Evolutionary conservation across 2,329 filamentous ascomycete species (phyloP), one percentile per base, ranked within the genome.

Genomic region (Clarireedia paspali): DNA sequence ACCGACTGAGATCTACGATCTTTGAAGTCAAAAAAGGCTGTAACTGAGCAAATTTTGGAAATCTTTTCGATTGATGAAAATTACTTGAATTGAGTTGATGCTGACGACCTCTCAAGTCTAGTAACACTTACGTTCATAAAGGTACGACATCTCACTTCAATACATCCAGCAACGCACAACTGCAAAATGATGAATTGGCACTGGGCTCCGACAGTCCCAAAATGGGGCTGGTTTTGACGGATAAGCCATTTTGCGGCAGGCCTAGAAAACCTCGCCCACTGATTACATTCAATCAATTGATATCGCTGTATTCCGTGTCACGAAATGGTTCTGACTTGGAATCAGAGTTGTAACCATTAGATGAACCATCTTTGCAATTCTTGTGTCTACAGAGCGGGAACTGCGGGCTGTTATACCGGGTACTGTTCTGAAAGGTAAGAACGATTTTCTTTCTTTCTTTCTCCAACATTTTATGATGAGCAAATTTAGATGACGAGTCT

Each of bases 261-360:
- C 91, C 89, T 96, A 95, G 90, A 95, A 96, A 96, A 95, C 91
- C 91, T 95, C 84, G 90, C 89, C 91, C 88, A 92, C 91, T 95
- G 91, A 95, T 76, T 44, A 34, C 10, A 34, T 69, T 60, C 64
- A 65, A 60, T 63, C 56, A 53, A 34, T 12, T 9, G 10, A 34
- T 34, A 34, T 34, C 30, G 30, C 10, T 14, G 30, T 34, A 12
- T 14, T 34, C 10, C 10, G 10, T 34, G 30, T 34, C 30, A 39
- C 26, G 15, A 12, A 39, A 39, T 38, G 20, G 26, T 57, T 48
- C 50, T 39, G 36, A 57, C 24, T 52, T 52, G 46, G n/a, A 44
- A 26, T 24, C 23, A 48, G 34, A 48, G 50, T 6, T 48, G 44
- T 27, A n/a, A 34, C 12, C 10, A 12, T 34, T 12, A 34, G 9